Percentiles rank a stretch among this genome's conserved stretches.
These are phyloP conservation scores for Kuraishia hungarica DNA, from an alignment of 805 yeast genomes.

Conservation along the genomic window DNA sequence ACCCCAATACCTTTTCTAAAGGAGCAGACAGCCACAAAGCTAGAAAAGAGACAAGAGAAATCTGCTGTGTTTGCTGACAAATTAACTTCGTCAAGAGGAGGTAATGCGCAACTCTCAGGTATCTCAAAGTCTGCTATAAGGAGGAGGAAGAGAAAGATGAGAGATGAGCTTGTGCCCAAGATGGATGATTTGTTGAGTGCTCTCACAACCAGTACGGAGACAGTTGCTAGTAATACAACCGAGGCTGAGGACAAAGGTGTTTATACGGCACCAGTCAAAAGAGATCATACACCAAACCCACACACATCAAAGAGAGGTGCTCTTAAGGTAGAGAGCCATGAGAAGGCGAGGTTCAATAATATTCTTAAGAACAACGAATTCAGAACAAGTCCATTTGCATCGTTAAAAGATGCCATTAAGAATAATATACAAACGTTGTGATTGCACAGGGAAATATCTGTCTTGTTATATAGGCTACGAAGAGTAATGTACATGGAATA, in stretches of 20 bases:
- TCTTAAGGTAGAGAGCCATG: conserved; percentile 45
- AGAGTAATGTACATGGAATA: background rate
- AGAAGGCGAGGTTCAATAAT: conserved; percentile 47
- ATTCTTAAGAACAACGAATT: conserved; percentile 48
- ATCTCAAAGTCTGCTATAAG: conserved; percentile 61
- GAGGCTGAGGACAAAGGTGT: conserved; percentile 8
- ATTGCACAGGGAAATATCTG: background rate
- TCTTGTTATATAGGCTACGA: background rate
- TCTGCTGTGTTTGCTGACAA: conserved; percentile 28
- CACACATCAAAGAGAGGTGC: conserved; percentile 30
- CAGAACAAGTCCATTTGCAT: conserved; percentile 53
- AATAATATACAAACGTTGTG: conserved; percentile 11
- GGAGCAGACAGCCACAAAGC: conserved; percentile 42
- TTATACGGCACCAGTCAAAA: conserved; percentile 7
- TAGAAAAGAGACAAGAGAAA: conserved; percentile 37
- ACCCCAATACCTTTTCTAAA: conserved; percentile 35
- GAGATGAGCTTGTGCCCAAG: conserved; percentile 58
- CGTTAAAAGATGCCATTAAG: conserved; percentile 53
- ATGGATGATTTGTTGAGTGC: conserved; percentile 54
- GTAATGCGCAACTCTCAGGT: conserved; percentile 27
- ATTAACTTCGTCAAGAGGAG: conserved; percentile 15
- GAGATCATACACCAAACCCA: conserved; percentile 25
- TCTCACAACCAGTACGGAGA: conserved; percentile 30
- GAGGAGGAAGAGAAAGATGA: conserved; percentile 54
- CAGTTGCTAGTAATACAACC: conserved; percentile 1